Percentiles rank a stretch among this genome's conserved stretches.
Conservation (phyloP, 2,329 filamentous ascomycete genomes). For the Cadophora gregata region DNA sequence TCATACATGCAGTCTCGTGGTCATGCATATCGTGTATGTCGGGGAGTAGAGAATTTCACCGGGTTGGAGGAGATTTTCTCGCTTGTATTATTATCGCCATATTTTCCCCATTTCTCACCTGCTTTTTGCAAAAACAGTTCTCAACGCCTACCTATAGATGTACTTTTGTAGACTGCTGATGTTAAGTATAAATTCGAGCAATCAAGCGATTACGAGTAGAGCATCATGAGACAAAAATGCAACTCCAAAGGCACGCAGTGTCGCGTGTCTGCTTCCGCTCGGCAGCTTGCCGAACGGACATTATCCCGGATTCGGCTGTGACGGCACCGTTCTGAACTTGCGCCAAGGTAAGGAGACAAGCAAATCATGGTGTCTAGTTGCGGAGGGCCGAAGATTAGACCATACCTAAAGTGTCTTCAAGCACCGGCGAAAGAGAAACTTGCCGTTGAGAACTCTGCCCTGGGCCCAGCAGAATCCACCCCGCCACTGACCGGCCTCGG, state of each 20-base stretch:
- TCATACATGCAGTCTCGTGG: background rate
- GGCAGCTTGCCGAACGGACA: background rate
- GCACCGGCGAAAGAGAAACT: constrained; percentile 13
- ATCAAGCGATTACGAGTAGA: background rate
- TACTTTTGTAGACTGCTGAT: background rate
- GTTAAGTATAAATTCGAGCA: background rate
- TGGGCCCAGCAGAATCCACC: background rate
- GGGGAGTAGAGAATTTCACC: constrained; percentile 9
- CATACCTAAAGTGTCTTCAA: background rate
- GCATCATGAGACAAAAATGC: background rate
- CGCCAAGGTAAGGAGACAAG: constrained; percentile 12
- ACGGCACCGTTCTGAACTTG: constrained; percentile 16
- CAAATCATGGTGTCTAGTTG: constrained; percentile 24
- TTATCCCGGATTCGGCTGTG: constrained; percentile 15
- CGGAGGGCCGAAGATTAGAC: constrained; percentile 22
- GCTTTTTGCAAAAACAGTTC: no score
- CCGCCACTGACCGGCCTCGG: constrained; percentile 16
- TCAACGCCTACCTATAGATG: background rate
- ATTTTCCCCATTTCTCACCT: background rate
- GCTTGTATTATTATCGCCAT: background rate
- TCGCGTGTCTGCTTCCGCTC: constrained; percentile 11
- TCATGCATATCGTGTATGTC: constrained; percentile 9
- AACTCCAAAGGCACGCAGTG: background rate
- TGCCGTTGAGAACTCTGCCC: constrained; percentile 8
- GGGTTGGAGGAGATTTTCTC: background rate